Percentiles rank a stretch among this genome's conserved stretches.
These are phyloP conservation scores for Aureobasidium sp. DNA, from an alignment of 2,329 filamentous ascomycete genomes.

Conservation along the genomic window DNA sequence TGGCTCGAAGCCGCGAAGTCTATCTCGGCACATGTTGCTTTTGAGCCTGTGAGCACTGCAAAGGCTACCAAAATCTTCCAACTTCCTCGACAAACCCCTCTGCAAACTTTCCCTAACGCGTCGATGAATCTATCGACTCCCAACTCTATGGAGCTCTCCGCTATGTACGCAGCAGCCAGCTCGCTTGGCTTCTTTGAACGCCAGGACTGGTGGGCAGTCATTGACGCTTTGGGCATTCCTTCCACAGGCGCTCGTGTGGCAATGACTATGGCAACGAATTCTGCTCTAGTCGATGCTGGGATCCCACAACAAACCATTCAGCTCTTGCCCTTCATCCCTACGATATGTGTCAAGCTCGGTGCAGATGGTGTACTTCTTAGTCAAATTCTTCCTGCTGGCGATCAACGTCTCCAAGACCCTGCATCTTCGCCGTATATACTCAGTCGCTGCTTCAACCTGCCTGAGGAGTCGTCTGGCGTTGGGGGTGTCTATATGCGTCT, in stretches of 20 bases:
- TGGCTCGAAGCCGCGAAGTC: constrained; percentile 58
- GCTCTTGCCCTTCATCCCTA: constrained; percentile 80
- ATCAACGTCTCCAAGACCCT: constrained; percentile 56
- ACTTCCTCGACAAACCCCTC: constrained; percentile 21
- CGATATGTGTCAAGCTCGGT: constrained; percentile 77
- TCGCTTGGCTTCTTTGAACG: constrained; percentile 60
- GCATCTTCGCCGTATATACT: constrained; percentile 63
- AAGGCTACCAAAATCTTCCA: constrained; percentile 67
- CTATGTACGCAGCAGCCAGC: constrained; percentile 67
- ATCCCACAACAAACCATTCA: constrained; percentile 77
- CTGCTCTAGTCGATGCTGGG: constrained; percentile 64
- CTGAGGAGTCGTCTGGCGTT: constrained; percentile 45
- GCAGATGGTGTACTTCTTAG: constrained; percentile 66
- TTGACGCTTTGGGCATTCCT: constrained; percentile 70
- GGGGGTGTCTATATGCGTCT: constrained; percentile 76
- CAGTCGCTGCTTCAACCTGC: constrained; percentile 44
- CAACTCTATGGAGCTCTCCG: constrained; percentile 70
- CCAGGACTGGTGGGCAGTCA: constrained; percentile 66
- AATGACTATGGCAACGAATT: constrained; percentile 60
- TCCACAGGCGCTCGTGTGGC: constrained; percentile 60
- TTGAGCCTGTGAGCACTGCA: constrained; percentile 79
- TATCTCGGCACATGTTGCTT: constrained; percentile 55
- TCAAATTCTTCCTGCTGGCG: constrained; percentile 57
- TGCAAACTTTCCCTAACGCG: constrained; percentile 48
- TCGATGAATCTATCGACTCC: constrained; percentile 71